Base-by-base conservation (phyloP, 75 land plant species). In the Isoetes taiwanensis region DNA sequence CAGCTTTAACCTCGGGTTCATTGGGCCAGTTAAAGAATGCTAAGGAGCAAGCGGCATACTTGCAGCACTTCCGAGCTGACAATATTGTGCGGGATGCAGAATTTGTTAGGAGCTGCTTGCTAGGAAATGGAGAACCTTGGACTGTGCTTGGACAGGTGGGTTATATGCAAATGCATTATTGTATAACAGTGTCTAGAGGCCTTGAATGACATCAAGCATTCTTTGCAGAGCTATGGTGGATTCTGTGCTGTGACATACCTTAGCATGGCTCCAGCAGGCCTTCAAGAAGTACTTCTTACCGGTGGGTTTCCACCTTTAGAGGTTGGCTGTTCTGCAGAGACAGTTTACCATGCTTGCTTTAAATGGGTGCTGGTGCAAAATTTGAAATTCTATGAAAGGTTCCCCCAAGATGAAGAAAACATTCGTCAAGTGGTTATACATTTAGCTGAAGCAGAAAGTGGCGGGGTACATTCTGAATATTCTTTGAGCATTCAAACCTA, bases 221-320 rank as follows among this genome's bases (percentile, higher is more conserved):
- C 24, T 41, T 40, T 70, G 69, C 65, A 94, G 90, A 89, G 96
- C 56, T 94, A 58, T 69, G 96, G 96, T 72, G 96, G 96, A 2
- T 94, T 89, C 61, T 94, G 96, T 76, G 90, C 80, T 23, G 86
- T 94, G 31, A 89, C 99, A 34, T 94, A 94, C 59, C 61, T 94
- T 72, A 88, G 99, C 73, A 74, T 89, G 64, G 86, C 86, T 33
- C 86, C 90, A 41, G 41, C 78, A 63, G 96, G 99, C 33, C 41
- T 94, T 43, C 75, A 77, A 41, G 71, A 72, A 62, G 96, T 78
- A 38, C 71, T 94, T 35, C 21, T 89, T 41, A 94, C 99, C 28
- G 96, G 99, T 62, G 99, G 99, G 30, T 70, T 89, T 23, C 99
- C 99, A 61, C 96, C 90, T 19, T 30, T 94, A 54, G 80, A 71